A percentile compares a stretch with the other conserved stretches of the same genome.
phyloP scores from a whole-genome alignment of 1,284 basidiomycete genomes.

The Gymnopus androsaceus region DNA sequence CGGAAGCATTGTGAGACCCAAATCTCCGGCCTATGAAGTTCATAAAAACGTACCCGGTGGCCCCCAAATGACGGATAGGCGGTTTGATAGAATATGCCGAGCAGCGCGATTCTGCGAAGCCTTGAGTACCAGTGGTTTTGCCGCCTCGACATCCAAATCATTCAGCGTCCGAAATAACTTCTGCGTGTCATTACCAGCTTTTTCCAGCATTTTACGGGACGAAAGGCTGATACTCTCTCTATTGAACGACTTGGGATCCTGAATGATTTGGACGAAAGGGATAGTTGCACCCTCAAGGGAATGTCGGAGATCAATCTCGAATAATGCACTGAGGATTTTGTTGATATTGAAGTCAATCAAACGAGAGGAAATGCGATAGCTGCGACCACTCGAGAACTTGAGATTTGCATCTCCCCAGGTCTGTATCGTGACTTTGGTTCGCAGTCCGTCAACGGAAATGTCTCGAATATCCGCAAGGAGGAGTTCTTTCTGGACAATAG shows the following conservation, averaged over 20 bases:
- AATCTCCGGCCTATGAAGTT: background rate
- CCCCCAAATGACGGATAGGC: slow-evolving; percentile 50
- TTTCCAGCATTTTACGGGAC: slow-evolving; percentile 24
- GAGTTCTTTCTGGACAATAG: slow-evolving; percentile 38
- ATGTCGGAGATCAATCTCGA: slow-evolving; percentile 45
- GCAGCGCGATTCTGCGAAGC: slow-evolving; percentile 47
- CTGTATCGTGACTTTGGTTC: slow-evolving; percentile 38
- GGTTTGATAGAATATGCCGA: slow-evolving; percentile 41
- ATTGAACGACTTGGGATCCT: slow-evolving; percentile 41
- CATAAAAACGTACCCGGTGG: slow-evolving; percentile 40
- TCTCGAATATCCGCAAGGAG: slow-evolving; percentile 43
- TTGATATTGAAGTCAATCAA: slow-evolving; percentile 53
- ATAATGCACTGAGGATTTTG: slow-evolving; percentile 44
- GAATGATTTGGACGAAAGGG: slow-evolving; percentile 45
- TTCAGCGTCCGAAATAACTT: slow-evolving; percentile 38
- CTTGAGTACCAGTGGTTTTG: slow-evolving; percentile 42
- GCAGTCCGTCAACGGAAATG: slow-evolving; percentile 32
- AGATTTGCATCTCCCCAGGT: slow-evolving; percentile 37
- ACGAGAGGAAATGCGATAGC: slow-evolving; percentile 47
- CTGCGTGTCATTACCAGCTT: slow-evolving; percentile 39
- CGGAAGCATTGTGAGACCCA: background rate
- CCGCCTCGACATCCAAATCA: slow-evolving; percentile 32
- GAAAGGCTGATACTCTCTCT: slow-evolving; percentile 13
- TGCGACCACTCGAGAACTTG: slow-evolving; percentile 29
- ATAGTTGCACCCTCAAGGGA: slow-evolving; percentile 23